Evolutionary conservation across 306 rosid genomes (phyloP).

Genomic region (Prunus mongolica): DNA sequence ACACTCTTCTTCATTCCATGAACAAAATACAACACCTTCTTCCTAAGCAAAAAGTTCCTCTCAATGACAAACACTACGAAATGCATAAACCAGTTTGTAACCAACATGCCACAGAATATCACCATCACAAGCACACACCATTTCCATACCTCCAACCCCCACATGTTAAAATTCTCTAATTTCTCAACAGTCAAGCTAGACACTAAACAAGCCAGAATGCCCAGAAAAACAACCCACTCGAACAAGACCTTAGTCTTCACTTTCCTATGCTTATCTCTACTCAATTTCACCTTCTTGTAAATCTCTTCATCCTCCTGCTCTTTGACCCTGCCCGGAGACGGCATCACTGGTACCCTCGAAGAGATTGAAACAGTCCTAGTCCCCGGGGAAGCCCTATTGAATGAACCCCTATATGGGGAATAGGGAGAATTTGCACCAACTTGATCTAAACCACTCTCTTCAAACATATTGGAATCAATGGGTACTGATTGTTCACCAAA

Average conservation of each 20-base stretch:
- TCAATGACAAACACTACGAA: slow-evolving; percentile 75
- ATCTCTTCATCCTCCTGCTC: slow-evolving; percentile 67
- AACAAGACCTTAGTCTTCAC: slow-evolving; percentile 39
- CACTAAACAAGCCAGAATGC: slow-evolving; percentile 45
- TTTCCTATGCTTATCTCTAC: slow-evolving; percentile 44
- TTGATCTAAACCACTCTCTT: slow-evolving; percentile 46
- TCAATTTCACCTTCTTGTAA: slow-evolving; percentile 50
- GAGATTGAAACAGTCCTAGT: slow-evolving; percentile 37
- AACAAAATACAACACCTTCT: slow-evolving; percentile 85
- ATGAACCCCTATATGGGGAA: slow-evolving; percentile 46
- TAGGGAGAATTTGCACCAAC: slow-evolving; percentile 40
- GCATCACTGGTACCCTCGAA: slow-evolving; percentile 36
- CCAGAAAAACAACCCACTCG: slow-evolving; percentile 39
- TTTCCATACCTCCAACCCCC: slow-evolving; percentile 78
- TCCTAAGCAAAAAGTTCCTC: slow-evolving; percentile 69
- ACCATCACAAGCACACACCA: slow-evolving; percentile 79
- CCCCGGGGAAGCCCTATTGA: slow-evolving; percentile 42
- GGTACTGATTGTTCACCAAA: slow-evolving; percentile 60
- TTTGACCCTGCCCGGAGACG: slow-evolving; percentile 37
- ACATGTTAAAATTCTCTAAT: slow-evolving; percentile 21
- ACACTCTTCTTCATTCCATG: slow-evolving; percentile 85
- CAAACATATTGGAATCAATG: slow-evolving; percentile 35
- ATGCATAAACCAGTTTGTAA: slow-evolving; percentile 74
- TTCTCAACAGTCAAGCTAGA: slow-evolving; percentile 49
- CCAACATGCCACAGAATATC: slow-evolving; percentile 70